phyloP scores from a whole-genome alignment of 2,329 filamentous ascomycete genomes.

The Hypoxylon sp. region DNA sequence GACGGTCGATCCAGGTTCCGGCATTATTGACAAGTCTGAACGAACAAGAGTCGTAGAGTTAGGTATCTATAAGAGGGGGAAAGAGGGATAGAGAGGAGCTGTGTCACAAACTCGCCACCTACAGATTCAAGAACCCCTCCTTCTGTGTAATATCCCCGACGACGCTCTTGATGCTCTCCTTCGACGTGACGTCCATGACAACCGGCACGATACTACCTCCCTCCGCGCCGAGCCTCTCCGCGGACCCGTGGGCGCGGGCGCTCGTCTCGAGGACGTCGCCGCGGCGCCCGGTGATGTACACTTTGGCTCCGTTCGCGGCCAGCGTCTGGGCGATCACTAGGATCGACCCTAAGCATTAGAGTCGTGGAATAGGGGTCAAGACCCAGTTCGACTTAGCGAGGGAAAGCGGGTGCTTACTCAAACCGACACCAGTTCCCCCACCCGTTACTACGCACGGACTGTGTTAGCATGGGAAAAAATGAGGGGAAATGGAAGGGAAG shows the following conservation, averaged over 20 bases:
- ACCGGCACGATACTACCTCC: constrained; percentile 61
- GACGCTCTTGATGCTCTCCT: constrained; percentile 60
- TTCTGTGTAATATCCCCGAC: constrained; percentile 63
- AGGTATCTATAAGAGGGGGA: neutral
- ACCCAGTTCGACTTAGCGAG: neutral
- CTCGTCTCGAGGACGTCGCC: constrained; percentile 57
- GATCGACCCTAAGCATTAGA: neutral
- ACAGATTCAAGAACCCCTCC: constrained; percentile 64
- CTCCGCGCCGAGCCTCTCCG: constrained; percentile 50
- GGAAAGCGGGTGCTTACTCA: constrained; percentile 40
- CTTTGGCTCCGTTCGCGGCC: constrained; percentile 56
- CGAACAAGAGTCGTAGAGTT: neutral
- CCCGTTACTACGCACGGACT: constrained; percentile 42
- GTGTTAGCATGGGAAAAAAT: constrained; percentile 9
- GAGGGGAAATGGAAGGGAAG: constrained; percentile 19
- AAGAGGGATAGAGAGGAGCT: neutral
- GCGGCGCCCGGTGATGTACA: constrained; percentile 57
- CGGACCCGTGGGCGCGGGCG: constrained; percentile 59
- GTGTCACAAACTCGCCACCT: constrained; percentile 15
- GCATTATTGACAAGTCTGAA: constrained; percentile 63
- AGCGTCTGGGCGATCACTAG: constrained; percentile 60
- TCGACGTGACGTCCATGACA: constrained; percentile 61
- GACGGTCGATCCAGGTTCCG: constrained; percentile 54
- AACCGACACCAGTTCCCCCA: constrained; percentile 47
- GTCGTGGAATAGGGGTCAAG: neutral